Percentiles rank a stretch among this genome's conserved stretches.
phyloP scores from a whole-genome alignment of 345 rosid species.

The Dipteronia dyeriana region DNA sequence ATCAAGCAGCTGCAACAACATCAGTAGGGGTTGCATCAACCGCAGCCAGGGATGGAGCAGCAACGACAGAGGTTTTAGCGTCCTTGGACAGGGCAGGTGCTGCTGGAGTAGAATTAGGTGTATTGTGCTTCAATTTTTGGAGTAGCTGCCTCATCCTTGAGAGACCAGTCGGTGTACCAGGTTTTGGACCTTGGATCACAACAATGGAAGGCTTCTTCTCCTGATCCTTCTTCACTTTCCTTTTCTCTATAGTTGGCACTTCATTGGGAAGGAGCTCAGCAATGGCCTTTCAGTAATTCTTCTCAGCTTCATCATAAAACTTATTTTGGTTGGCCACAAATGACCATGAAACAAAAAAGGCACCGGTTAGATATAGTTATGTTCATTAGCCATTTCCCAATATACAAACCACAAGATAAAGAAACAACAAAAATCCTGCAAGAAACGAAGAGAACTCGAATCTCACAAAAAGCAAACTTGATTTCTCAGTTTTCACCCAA shows the following conservation, averaged over 20 bases:
- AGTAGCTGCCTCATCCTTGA: no score
- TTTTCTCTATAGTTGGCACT: slow-evolving; percentile 62
- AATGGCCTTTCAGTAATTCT: slow-evolving; percentile 80
- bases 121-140: neutral
- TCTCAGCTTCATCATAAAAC: slow-evolving; percentile 64
- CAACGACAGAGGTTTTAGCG: slow-evolving; percentile 24
- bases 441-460: no score
- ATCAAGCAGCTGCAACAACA: slow-evolving; percentile 54
- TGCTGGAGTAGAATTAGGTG: slow-evolving; percentile 61
- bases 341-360: slow-evolving; percentile 36
- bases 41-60: slow-evolving; percentile 24
- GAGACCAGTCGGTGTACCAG: slow-evolving; percentile 53
- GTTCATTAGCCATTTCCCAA: no score
- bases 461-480: no score
- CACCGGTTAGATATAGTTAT: slow-evolving; percentile 1
- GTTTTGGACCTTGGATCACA: slow-evolving; percentile 76
- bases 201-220: slow-evolving; percentile 57
- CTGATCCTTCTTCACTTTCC: slow-evolving; percentile 67
- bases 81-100: slow-evolving; percentile 36
- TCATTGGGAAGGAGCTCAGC: slow-evolving; percentile 78
- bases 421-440: no score
- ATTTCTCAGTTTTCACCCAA: no score
- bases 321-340: slow-evolving; percentile 49
- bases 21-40: slow-evolving; percentile 30
- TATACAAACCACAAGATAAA: no score